Base-by-base conservation (phyloP, 2,329 filamentous ascomycete genomes). In the Venturia aucupariae region DNA sequence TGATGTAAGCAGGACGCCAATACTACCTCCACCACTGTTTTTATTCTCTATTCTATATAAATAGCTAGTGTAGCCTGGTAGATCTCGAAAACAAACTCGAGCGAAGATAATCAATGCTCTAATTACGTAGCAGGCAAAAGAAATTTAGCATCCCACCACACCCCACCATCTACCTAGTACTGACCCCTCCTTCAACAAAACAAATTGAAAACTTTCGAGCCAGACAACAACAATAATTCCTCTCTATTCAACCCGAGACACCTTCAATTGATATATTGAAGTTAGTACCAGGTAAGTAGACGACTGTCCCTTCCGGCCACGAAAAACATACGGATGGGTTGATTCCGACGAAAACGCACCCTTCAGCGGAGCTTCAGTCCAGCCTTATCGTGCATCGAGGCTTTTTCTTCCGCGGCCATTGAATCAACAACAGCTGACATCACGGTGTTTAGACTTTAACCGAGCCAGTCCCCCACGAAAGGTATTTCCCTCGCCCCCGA, bases 331-430 rank as follows among this genome's bases (percentile, higher is more conserved):
- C 39, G 44, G 44, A 51, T 51, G 13, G 46, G 22, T 22, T 3
- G 13, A n/a, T 2, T 54, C 42, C 30, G 39, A 48, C 30, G 60
- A 62, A 62, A 38, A 38, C 19, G 60, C 22, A 27, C 5, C 35
- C 35, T n/a, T 10, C 41, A 42, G 7, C 48, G 48, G 35, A 32
- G 39, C 57, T 42, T 42, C 38, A 41, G 32, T 42, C 19, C 59
- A 60, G 59, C 59, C 59, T 60, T 60, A 60, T 60, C 59, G 41
- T 38, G 46, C 4, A 63, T 63, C 46, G 35, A 38, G 46, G 48
- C 48, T 42, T 63, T 59, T 63, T 57, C 62, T 39, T 42, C 62
- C 41, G 46, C 51, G 19, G 19, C 35, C 35, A 27, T 62, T 39
- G 27, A 22, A 32, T 7, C 19, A 2, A 39, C 35, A 35, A 35